Evolutionary conservation across 2,329 filamentous ascomycete genomes (phyloP).

Genomic region (Colletotrichum sojae): DNA sequence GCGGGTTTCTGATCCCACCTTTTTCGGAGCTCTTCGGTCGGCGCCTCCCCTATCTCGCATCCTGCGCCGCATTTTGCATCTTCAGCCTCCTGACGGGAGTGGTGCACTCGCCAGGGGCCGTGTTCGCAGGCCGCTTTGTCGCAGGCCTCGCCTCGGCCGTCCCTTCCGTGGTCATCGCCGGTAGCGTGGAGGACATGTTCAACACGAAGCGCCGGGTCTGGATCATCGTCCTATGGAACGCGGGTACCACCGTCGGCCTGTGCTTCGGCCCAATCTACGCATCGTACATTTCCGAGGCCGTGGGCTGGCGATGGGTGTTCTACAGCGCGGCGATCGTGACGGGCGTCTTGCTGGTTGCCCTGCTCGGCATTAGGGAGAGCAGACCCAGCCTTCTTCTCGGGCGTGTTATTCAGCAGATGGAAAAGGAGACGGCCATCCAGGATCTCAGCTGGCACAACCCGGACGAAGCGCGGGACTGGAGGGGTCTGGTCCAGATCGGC

Average conservation of each 20-base stretch:
- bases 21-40: slow-evolving; percentile 55
- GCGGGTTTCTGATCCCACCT: slow-evolving; percentile 55
- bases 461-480: slow-evolving; percentile 54
- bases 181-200: slow-evolving; percentile 65
- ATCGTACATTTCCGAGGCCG: slow-evolving; percentile 53
- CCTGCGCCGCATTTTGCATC: slow-evolving; percentile 50
- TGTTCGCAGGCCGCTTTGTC: slow-evolving; percentile 58
- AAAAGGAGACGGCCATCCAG: slow-evolving; percentile 27
- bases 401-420: slow-evolving; percentile 39
- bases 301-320: slow-evolving; percentile 62
- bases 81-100: slow-evolving; percentile 56
- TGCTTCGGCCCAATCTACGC: slow-evolving; percentile 60
- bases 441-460: slow-evolving; percentile 51
- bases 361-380: slow-evolving; percentile 57
- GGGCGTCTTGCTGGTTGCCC: slow-evolving; percentile 50
- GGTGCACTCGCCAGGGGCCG: slow-evolving; percentile 51
- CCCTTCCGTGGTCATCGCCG: slow-evolving; percentile 61
- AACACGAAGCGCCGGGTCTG: slow-evolving; percentile 60
- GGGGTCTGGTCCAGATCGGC: slow-evolving; percentile 54
- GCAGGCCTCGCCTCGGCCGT: slow-evolving; percentile 62
- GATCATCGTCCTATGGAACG: slow-evolving; percentile 61
- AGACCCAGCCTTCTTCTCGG: slow-evolving; percentile 59
- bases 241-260: slow-evolving; percentile 58
- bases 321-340: slow-evolving; percentile 57
- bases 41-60: slow-evolving; percentile 50